Evolutionary conservation across 306 rosid genomes (phyloP).

Genomic region (Lathyrus sativus): DNA sequence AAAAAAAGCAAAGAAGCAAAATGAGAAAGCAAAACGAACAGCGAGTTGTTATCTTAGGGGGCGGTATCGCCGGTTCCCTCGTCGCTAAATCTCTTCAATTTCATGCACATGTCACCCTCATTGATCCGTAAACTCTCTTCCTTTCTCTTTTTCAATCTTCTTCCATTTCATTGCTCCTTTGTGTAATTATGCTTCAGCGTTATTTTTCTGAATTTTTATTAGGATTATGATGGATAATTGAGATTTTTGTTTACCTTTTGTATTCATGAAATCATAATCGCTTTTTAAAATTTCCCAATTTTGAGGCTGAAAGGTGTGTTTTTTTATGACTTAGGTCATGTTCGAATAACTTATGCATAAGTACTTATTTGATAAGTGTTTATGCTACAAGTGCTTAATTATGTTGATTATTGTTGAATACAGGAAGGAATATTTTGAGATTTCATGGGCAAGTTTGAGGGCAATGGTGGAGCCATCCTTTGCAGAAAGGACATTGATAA

Average conservation of each 20-base stretch:
- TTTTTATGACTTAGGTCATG: too few relatives aligned
- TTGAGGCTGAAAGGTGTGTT: constrained; percentile 18
- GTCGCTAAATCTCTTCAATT: constrained; percentile 68
- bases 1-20: not conserved
- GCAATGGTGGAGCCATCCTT: constrained; percentile 80
- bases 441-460: constrained; percentile 78
- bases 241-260: not conserved
- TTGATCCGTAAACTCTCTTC: constrained; percentile 56
- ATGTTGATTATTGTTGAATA: not conserved
- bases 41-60: constrained; percentile 71
- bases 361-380: not conserved
- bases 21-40: constrained; percentile 38
- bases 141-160: not conserved
- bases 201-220: too few relatives aligned
- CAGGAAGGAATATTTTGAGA: constrained; percentile 92
- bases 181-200: too few relatives aligned
- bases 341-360: not conserved
- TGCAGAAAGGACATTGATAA: constrained; percentile 61
- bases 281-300: not conserved
- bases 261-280: not conserved
- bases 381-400: not conserved
- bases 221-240: not conserved
- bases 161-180: not conserved
- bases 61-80: constrained; percentile 75
- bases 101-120: constrained; percentile 58